Conservation (phyloP, 352 stramenopile genomes). For the Sclerospora graminicola region DNA sequence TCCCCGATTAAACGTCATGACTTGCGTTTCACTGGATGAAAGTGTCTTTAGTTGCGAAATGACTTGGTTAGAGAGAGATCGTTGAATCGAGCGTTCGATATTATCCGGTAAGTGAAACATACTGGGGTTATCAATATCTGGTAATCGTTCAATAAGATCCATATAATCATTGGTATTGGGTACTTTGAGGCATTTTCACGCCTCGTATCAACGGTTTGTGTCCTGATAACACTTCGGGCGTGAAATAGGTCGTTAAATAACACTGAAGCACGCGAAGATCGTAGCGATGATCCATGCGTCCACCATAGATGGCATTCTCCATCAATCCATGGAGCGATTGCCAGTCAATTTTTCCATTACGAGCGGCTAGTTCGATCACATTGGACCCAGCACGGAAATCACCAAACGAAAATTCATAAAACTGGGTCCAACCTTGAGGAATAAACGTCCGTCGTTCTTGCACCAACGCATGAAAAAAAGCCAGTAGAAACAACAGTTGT, state of each 20-base stretch:
- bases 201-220: conserved; percentile 48
- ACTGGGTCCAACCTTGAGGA: conserved; percentile 96
- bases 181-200: conserved; percentile 61
- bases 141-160: conserved; percentile 65
- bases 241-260: conserved; percentile 86
- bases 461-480: conserved; percentile 98
- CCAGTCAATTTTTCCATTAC: conserved; percentile 85
- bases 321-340: conserved; percentile 88
- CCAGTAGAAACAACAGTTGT: conserved; percentile 94
- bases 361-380: no score
- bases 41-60: conserved; percentile 84
- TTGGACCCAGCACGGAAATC: conserved; percentile 96
- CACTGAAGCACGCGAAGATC: conserved; percentile 86
- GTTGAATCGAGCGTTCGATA: conserved; percentile 90
- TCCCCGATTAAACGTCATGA: conserved; percentile 85
- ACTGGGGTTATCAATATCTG: conserved; percentile 58
- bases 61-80: conserved; percentile 74
- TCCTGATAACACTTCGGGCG: conserved; percentile 54
- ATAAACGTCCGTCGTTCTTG: conserved; percentile 97
- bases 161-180: conserved; percentile 57
- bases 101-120: conserved; percentile 91
- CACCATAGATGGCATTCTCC: conserved; percentile 94
- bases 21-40: conserved; percentile 42
- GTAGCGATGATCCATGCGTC: conserved; percentile 91
- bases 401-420: conserved; percentile 98